Evolutionary conservation across 441 rosid genomes (phyloP), one percentile per base, ranked within the genome.

Genomic region (Eruca vesicaria): DNA sequence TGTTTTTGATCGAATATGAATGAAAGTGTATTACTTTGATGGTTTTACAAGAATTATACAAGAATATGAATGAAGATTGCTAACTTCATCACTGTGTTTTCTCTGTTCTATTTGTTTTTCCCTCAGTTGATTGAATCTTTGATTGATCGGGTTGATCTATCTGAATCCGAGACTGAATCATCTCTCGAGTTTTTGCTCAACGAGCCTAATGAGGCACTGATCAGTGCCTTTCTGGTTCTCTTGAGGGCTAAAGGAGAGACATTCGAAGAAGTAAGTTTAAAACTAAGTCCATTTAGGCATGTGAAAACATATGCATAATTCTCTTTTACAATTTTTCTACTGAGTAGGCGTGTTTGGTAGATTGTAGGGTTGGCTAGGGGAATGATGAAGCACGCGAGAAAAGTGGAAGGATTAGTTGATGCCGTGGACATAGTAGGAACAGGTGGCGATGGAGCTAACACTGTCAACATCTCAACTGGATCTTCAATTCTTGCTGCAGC

Each of bases 181-280:
- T 86, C 92, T 20, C 90, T 91, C 16, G 80, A 93, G 58, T 87
- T 80, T 64, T 80, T 93, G 80, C 82, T 91, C 32, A 72, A 62
- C 16, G 92, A 90, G 26, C 78, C 86, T 23, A 82, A 77, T 32
- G 98, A 96, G 84, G 85, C 81, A 0, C 70, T 89, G 68, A 90
- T 96, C 66, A 86, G 97, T 84, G 99, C 97, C 41, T 96, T 91
- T 66, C 87, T 96, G 38, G 97, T 93, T 20, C 64, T 96, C 76
- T 81, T 93, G 53, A 89, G 97, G 81, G 96, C 98, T 74, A 93
- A 93, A 85, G 99, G 98, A 59, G 99, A 96, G 87, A 91, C 97
- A 32, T 89, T 67, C 75, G 97, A 91, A 75, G 98, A 96, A 80
- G 97, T 91, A 76, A 84, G 82, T 73, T 28, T 66, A 21, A 55